These are phyloP conservation scores for Clavispora fructus DNA, from an alignment of 805 yeast genomes.

Conservation along the genomic window DNA sequence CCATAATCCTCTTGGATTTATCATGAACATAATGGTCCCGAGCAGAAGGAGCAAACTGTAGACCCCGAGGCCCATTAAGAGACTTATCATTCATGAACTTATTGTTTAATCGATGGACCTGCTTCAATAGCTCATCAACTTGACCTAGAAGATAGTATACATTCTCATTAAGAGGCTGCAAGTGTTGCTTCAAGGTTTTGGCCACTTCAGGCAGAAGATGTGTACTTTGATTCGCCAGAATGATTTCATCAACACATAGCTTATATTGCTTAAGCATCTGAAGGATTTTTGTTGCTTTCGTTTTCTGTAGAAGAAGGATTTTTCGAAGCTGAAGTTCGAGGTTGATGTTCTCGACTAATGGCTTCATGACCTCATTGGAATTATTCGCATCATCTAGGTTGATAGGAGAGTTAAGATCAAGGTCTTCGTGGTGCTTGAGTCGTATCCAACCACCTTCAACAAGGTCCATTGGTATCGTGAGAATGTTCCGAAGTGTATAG, in stretches of 20 bases:
- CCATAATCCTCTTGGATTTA: conserved; percentile 20
- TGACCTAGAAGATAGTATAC: conserved; percentile 41
- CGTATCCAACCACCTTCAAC: conserved; percentile 62
- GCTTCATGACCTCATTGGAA: conserved; percentile 16
- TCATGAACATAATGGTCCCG: conserved; percentile 39
- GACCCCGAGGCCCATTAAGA: conserved; percentile 16
- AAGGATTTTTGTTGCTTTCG: conserved; percentile 33
- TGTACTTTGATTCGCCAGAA: conserved; percentile 12
- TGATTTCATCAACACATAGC: conserved; percentile 17
- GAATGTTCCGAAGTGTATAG: conserved; percentile 71
- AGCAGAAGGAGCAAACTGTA: conserved; percentile 22
- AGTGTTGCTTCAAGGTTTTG: conserved; percentile 22
- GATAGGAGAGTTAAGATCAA: conserved; percentile 7
- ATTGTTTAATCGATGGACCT: conserved; percentile 21
- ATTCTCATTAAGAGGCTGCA: conserved; percentile 45
- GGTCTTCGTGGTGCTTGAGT: conserved; percentile 61
- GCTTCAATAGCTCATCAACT: conserved; percentile 32
- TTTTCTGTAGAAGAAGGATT: conserved; percentile 33
- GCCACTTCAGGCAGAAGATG: conserved; percentile 19
- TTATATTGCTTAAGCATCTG: conserved; percentile 27
- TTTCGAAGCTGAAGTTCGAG: conserved; percentile 41
- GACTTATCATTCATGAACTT: conserved; percentile 21
- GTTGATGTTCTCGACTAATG: conserved; percentile 34
- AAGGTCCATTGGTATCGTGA: conserved; percentile 63
- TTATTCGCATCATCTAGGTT: background rate